Evolutionary conservation across 441 rosid species (phyloP).

Genomic region (Brassica hybrid): DNA sequence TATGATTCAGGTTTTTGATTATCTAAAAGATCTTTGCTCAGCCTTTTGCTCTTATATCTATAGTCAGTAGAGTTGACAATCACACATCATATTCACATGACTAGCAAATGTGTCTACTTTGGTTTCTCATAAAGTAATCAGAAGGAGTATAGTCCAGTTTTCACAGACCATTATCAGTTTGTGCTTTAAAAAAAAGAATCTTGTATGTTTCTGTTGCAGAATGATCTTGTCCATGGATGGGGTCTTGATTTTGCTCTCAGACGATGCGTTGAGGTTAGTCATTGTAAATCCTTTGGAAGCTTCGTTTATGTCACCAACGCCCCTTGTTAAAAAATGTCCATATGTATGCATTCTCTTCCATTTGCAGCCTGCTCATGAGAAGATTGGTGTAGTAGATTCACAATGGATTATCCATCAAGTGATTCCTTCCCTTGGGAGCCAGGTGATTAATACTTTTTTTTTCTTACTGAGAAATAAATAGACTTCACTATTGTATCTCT

Average conservation of each 20-base stretch:
- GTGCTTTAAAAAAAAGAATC: not conserved
- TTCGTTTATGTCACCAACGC: not conserved
- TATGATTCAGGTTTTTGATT: slow-evolving; percentile 74
- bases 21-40: slow-evolving; percentile 11
- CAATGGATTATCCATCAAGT: slow-evolving; percentile 84
- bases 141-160: slow-evolving; percentile 7
- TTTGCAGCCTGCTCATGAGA: slow-evolving; percentile 78
- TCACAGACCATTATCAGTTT: slow-evolving; percentile 9
- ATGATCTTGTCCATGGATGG: slow-evolving; percentile 83
- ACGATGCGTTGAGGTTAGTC: slow-evolving; percentile 66
- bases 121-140: slow-evolving; percentile 4
- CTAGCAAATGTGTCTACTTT: slow-evolving; percentile 1
- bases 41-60: slow-evolving; percentile 2
- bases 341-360: slow-evolving; percentile 20
- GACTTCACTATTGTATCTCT: slow-evolving; percentile 1
- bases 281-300: not conserved
- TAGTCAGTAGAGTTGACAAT: not conserved
- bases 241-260: slow-evolving; percentile 77
- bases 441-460: slow-evolving; percentile 47
- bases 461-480: slow-evolving; percentile 7
- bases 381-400: slow-evolving; percentile 83
- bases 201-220: slow-evolving; percentile 44
- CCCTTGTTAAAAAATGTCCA: not conserved
- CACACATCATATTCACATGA: slow-evolving; percentile 6
- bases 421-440: slow-evolving; percentile 74